Evolutionary conservation across 192 early-diverging fungal species (phyloP).

Genomic region (Rhizophagus sp.): DNA sequence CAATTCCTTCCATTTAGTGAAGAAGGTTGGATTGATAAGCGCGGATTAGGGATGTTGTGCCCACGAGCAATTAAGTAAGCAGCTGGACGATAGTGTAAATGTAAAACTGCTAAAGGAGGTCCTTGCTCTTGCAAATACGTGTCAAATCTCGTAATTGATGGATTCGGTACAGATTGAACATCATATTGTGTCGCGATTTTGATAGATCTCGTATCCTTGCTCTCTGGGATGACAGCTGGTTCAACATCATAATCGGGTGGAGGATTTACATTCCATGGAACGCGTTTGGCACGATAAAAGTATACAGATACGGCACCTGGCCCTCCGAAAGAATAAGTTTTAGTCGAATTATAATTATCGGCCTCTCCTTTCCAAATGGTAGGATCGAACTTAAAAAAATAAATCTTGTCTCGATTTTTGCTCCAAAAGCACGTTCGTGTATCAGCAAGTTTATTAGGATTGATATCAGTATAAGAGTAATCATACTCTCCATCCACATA

Average conservation of each 20-base stretch:
- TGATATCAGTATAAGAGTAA: constrained; percentile 14
- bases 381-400: constrained; percentile 13
- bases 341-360: not conserved
- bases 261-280: not conserved
- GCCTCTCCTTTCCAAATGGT: constrained; percentile 1
- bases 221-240: not conserved
- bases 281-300: constrained; percentile 14
- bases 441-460: not conserved
- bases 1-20: not conserved
- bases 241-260: constrained; percentile 9
- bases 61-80: not conserved
- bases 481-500: constrained; percentile 14
- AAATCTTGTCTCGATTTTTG: constrained; percentile 13
- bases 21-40: not conserved
- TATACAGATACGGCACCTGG: constrained; percentile 11
- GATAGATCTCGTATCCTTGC: constrained; percentile 1
- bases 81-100: constrained; percentile 13
- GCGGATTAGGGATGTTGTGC: not conserved
- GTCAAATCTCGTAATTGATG: constrained; percentile 3
- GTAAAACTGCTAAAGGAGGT: not conserved
- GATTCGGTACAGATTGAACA: not conserved
- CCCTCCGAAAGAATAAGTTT: not conserved
- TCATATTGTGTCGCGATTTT: constrained; percentile 15
- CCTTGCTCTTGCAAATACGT: constrained; percentile 17
- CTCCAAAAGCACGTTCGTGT: constrained; percentile 10